Evolutionary conservation across 768 basidiomycete species (phyloP).

Genomic region (Russula compacta): DNA sequence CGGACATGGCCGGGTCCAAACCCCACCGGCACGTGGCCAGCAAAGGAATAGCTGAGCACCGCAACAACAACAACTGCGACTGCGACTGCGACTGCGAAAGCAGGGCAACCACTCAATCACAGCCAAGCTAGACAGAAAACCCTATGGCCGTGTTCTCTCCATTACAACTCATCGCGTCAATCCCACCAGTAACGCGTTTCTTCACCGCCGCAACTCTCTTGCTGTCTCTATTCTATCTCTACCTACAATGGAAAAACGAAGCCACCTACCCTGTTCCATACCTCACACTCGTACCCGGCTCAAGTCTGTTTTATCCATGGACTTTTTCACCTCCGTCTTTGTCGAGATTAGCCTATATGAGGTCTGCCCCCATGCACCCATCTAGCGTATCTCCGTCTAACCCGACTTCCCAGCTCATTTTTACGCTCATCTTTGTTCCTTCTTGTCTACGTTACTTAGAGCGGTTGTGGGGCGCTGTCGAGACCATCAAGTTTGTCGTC

Average conservation of each 20-base stretch:
- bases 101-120: neutral
- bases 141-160: slow-evolving; percentile 73
- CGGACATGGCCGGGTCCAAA: neutral
- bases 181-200: slow-evolving; percentile 70
- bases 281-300: slow-evolving; percentile 74
- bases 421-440: slow-evolving; percentile 69
- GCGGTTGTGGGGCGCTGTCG: slow-evolving; percentile 84
- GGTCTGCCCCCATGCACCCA: slow-evolving; percentile 40
- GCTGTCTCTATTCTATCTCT: slow-evolving; percentile 51
- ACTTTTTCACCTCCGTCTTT: slow-evolving; percentile 82
- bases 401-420: slow-evolving; percentile 48
- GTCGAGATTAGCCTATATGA: slow-evolving; percentile 80
- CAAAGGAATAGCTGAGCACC: too few species aligned
- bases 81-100: neutral
- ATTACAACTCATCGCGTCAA: slow-evolving; percentile 54
- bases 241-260: slow-evolving; percentile 48
- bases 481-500: slow-evolving; percentile 78
- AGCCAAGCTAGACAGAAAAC: neutral
- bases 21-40: neutral
- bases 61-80: too few species aligned
- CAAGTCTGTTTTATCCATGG: slow-evolving; percentile 83
- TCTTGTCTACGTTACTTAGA: slow-evolving; percentile 86
- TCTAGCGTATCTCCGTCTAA: slow-evolving; percentile 3
- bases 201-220: slow-evolving; percentile 56
- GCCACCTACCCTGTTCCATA: slow-evolving; percentile 42